These are phyloP conservation scores for Platismatia glauca DNA, from an alignment of 495 filamentous ascomycete species.

Conservation along the genomic window DNA sequence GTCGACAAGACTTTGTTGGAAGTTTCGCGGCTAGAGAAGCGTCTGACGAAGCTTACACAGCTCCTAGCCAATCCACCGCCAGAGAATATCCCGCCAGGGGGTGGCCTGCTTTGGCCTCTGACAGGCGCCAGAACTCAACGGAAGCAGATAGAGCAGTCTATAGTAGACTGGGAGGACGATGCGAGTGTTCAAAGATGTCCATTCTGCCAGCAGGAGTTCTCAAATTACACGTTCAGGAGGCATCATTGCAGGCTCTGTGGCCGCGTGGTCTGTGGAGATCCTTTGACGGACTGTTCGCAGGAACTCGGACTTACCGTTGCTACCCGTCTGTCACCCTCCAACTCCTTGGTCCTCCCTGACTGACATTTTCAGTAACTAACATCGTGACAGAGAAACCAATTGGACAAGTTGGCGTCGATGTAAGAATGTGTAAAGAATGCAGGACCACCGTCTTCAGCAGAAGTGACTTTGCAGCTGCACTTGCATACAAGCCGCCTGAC, in stretches of 20 bases:
- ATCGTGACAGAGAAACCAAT: constrained; percentile 19
- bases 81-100: constrained; percentile 43
- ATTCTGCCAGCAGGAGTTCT: constrained; percentile 91
- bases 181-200: constrained; percentile 70
- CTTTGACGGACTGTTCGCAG: constrained; percentile 69
- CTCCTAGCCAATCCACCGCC: constrained; percentile 62
- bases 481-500: constrained; percentile 60
- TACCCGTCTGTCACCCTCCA: constrained; percentile 45
- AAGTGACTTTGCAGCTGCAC: constrained; percentile 67
- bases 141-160: constrained; percentile 76
- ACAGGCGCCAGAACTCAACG: constrained; percentile 54
- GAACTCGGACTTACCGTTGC: constrained; percentile 75
- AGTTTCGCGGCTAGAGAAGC: constrained; percentile 79
- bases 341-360: neutral
- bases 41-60: constrained; percentile 82
- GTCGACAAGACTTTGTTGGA: constrained; percentile 82
- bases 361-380: constrained; percentile 19
- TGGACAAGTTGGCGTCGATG: constrained; percentile 58
- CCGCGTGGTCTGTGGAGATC: constrained; percentile 83
- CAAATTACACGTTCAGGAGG: constrained; percentile 75
- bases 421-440: constrained; percentile 90
- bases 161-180: constrained; percentile 95
- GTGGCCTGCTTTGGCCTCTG: constrained; percentile 49
- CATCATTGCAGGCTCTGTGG: constrained; percentile 95
- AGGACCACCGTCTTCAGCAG: constrained; percentile 74